Base-by-base conservation (phyloP, 495 filamentous ascomycete species). In the Darksidea phi region DNA sequence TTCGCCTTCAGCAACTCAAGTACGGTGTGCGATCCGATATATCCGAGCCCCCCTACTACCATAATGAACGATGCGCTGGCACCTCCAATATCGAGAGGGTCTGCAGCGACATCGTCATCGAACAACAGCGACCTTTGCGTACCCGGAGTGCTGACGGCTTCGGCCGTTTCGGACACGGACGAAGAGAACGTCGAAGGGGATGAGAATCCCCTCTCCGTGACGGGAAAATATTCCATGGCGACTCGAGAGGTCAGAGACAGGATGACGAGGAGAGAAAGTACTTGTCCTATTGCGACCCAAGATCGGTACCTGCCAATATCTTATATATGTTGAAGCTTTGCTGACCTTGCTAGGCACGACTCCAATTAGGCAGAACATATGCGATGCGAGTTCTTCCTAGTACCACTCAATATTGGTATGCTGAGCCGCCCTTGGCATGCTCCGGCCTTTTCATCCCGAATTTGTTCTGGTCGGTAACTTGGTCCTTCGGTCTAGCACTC, bases 1-100 rank as follows among this genome's bases (percentile, higher is more conserved):
- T 78, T 78, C 18, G 77, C 79, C 54, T 86, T 82, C 47, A 87
- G 75, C 34, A 87, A 72, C 67, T 87, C 84, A 38, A 86, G 70
- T 46, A 78, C 78, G 6, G 84, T 86, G 72, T 86, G 84, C 48
- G 80, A 84, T 56, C 84, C 84, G 64, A 87, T 86, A 66, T 86
- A 87, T 4, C 84, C 84, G 18, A 85, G 74, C 8, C 84, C 84
- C n/a, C 84, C 84, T 43, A 84, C 82, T 48, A 86, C 82, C 18
- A 86, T 77, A 54, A 85, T 81, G 70, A 71, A 66, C 8, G 37
- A 54, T 17, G 64, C 36, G 28, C 55, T 57, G 7, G 28, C 38
- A 15, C 34, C 54, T 8, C 57, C 58, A 23, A 67, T 66, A 46
- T 71, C 66, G 20, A 71, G 63, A 38, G 68, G 59, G 47, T 71